A percentile compares a stretch with the other conserved stretches of the same genome.
Evolutionary conservation across 768 basidiomycete species (phyloP).

Genomic region (Suillus luteus): DNA sequence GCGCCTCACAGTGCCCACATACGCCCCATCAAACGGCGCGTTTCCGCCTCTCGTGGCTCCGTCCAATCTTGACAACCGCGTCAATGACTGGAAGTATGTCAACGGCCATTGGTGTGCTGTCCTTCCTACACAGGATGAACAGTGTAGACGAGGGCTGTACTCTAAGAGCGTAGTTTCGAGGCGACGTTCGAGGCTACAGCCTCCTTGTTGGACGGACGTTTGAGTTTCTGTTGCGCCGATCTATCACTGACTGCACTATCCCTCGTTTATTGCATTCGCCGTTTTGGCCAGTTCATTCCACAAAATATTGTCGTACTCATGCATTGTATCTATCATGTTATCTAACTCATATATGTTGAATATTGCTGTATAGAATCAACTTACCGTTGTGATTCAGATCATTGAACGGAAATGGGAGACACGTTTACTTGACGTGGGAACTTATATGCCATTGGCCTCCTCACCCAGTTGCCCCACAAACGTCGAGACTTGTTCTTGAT

Average conservation of each 20-base stretch:
- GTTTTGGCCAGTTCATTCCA: not conserved
- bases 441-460: not conserved
- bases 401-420: constrained; percentile 3
- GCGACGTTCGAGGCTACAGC: constrained; percentile 6
- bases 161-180: constrained; percentile 31
- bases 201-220: constrained; percentile 9
- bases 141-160: constrained; percentile 45
- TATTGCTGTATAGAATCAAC: not conserved
- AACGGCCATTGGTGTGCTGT: constrained; percentile 57
- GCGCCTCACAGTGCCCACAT: constrained; percentile 50
- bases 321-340: constrained; percentile 9
- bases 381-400: not conserved
- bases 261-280: not conserved
- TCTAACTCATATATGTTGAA: not conserved
- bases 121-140: constrained; percentile 49
- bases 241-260: not conserved
- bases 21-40: constrained; percentile 47
- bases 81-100: constrained; percentile 48
- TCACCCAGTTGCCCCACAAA: not conserved
- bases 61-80: constrained; percentile 25
- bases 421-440: constrained; percentile 7
- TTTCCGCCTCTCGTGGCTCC: constrained; percentile 45
- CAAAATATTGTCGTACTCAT: not conserved
- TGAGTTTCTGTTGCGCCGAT: not conserved
- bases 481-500: not conserved